Evolutionary conservation across 1,284 basidiomycete genomes (phyloP), one percentile per base, ranked within the genome.

Genomic region (Gomphus bonarii): DNA sequence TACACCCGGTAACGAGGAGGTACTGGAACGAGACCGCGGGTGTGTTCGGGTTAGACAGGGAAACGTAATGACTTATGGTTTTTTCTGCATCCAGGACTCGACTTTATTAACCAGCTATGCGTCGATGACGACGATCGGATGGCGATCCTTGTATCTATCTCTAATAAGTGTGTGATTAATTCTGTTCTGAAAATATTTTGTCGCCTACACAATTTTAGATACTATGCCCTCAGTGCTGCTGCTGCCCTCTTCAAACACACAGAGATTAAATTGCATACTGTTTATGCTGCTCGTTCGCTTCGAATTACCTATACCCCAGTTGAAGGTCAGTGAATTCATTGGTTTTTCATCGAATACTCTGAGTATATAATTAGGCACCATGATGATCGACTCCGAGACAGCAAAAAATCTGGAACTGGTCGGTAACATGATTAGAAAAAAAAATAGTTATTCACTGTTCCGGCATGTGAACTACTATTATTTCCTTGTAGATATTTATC

Each of bases 331-430:
- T 31, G 4, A 31, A 30, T 18, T 25, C 28, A 12, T 44, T 14
- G 46, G 14, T 48, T 46, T 22, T 16, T 48, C 1, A 31, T 31
- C 16, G 20, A 30, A 18, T 48, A 31, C 31, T n/a, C 28, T 28
- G 20, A 31, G 6, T 2, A 31, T 20, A 11, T 18, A 36, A 14
- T 5, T 82, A 68, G 92, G 92, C 0, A 94, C 91, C 0, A 90
- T 97, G 85, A 80, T 95, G 77, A 89, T 98, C 63, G 94, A 97
- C 66, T 78, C 83, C 0, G 92, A 94, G 58, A 91, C 88, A 0
- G 89, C 84, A 1, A 80, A 79, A 50, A 92, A 94, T 66, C 76
- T 98, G 2, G 95, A 98, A 69, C 75, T 98, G 1, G 85, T 94
- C 3, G 80, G 76, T 12, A 97, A 92, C 67, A 77, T 81, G 65